Conservation (phyloP, 768 basidiomycete species). For the Xerocomellus dryophilus region DNA sequence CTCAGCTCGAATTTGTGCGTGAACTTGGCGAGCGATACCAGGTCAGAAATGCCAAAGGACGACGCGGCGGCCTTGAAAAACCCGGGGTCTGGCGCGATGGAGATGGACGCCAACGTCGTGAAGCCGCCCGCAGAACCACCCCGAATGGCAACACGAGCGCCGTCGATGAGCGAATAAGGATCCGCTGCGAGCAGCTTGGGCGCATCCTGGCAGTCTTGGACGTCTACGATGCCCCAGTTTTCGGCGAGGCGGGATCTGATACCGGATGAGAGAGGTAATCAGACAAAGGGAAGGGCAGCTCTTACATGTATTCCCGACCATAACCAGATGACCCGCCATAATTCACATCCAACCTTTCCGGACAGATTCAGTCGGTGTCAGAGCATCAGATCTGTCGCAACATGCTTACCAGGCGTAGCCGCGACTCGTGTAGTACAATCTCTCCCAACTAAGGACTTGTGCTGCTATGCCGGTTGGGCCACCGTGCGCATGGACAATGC, state of each 20-base stretch:
- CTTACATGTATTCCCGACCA: slow-evolving; percentile 61
- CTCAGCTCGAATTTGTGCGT: slow-evolving; percentile 72
- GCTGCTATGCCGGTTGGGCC: slow-evolving; percentile 56
- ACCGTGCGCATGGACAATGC: slow-evolving; percentile 63
- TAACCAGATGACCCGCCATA: slow-evolving; percentile 75
- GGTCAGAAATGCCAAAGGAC: slow-evolving; percentile 67
- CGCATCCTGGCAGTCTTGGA: slow-evolving; percentile 59
- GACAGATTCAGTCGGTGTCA: not conserved
- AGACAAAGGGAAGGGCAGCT: not conserved
- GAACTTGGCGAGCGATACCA: slow-evolving; percentile 51
- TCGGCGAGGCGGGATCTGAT: slow-evolving; percentile 49
- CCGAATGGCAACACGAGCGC: slow-evolving; percentile 60
- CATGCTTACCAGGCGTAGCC: slow-evolving; percentile 65
- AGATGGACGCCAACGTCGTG: slow-evolving; percentile 54
- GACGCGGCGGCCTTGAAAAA: slow-evolving; percentile 60
- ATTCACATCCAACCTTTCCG: slow-evolving; percentile 64
- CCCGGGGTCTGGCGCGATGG: slow-evolving; percentile 39
- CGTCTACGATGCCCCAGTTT: slow-evolving; percentile 75
- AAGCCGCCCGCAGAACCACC: slow-evolving; percentile 76
- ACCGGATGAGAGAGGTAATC: not conserved
- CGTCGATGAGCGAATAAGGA: slow-evolving; percentile 57
- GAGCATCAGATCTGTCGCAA: too few relatives aligned
- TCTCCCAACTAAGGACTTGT: slow-evolving; percentile 51
- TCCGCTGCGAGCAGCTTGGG: slow-evolving; percentile 45
- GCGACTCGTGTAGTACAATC: slow-evolving; percentile 64